Base-by-base conservation (phyloP, 441 rosid species). In the Mallotus repandus region DNA sequence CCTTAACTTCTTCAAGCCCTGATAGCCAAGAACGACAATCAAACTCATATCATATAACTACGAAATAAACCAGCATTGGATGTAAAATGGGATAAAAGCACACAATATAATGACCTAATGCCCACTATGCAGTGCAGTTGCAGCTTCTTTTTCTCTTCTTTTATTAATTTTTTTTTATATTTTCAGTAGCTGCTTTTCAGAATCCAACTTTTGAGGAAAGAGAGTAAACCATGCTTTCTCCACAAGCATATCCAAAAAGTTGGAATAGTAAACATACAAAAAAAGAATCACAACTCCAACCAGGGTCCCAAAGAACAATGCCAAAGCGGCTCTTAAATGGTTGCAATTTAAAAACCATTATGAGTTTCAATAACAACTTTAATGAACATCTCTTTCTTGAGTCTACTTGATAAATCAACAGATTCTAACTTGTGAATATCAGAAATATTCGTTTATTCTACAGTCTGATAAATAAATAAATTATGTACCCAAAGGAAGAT, bases 1-100 rank as follows among this genome's bases (percentile, higher is more conserved):
- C 86, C 91, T 80, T 83, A 77, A 86, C 94, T 87, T 93, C 94
- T 79, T 93, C 96, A 78, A 96, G 96, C 76, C 99, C 99, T 96
- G 86, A 69, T 48, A 76, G 57, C 76, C 73, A 82, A 78, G 73
- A 74, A 75, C 22, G 46, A 67, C 16, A 12, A 59, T 55, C 61
- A 68, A 59, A 55, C 65, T 59, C 61, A 68, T 67, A 68, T 68
- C 46, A 63, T 45, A 68, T 57, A 78, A 61, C 55, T 32, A 19
- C 32, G 74, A 58, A 49, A 66, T 50, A 63, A 58, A 71, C 63
- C 77, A 77, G 58, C 60, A 67, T 45, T 53, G 53, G 68, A 68
- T 15, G 29, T 46, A 16, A 15, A 12, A 16, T 19, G 45, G 25
- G 45, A 71, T 19, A n/a, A 63, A 38, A 60, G 9, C 2, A 52